Evolutionary conservation across 2,329 filamentous ascomycete species (phyloP), one percentile per base, ranked within the genome.

Genomic region (Aureobasidium subglaciale): DNA sequence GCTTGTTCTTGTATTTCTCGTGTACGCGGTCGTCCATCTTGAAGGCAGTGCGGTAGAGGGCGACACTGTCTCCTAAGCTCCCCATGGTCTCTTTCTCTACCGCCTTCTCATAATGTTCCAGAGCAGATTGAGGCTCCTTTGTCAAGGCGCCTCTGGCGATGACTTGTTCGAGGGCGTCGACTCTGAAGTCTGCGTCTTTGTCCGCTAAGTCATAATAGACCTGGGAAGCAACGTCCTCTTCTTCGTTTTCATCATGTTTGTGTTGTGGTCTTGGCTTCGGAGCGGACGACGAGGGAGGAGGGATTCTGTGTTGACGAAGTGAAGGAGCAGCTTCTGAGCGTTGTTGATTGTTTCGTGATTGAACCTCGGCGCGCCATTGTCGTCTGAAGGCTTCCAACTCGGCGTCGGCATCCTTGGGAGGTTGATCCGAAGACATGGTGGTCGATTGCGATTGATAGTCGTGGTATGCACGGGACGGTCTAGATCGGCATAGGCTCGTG

Each of bases 51-150:
- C 93, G 83, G 70, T 99, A 99, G 49, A 95, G 79, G 61, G 81
- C 83, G 55, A 99, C 70, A 67, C 92, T 97, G 60, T 97, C 92
- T 5, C 91, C 90, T 49, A 97, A 77, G 60, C 83, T 93, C 0
- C 93, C 93, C 63, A 87, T 82, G 0, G 79, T 81, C 72, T 99
- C 93, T 70, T 85, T 90, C 71, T 95, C 87, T 56, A 96, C 91
- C 3, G 92, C 93, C 67, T 82, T 83, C 68, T 97, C 93, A 65
- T 93, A 97, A 69, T 96, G 88, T 63, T 97, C 93, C 15, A 99
- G 73, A 0, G 93, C 93, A 10, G 91, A 88, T 20, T 77, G 75
- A 4, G 87, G 87, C 62, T 86, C 80, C 16, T 60, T 65, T 20
- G 59, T 61, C 10, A 62, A 45, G 5, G 62, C 58, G 3, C 67